These are phyloP conservation scores for Melanogaster broomeanus DNA, from an alignment of 768 basidiomycete species.

Conservation along the genomic window DNA sequence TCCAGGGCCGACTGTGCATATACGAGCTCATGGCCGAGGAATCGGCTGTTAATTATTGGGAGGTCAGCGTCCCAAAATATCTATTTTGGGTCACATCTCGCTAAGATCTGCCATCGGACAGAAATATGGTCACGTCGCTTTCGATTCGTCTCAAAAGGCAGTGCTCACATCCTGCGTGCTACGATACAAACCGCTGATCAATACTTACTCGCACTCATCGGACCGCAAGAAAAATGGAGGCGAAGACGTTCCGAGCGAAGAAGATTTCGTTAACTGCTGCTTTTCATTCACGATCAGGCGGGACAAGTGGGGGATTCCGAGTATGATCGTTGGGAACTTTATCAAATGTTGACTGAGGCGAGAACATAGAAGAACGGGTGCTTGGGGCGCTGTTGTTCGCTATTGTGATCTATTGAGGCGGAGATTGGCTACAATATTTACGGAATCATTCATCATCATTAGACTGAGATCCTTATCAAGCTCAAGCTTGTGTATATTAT, in stretches of 20 bases:
- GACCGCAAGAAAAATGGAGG: conserved; percentile 32
- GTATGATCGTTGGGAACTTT: conserved; percentile 90
- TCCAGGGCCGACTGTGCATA: conserved; percentile 86
- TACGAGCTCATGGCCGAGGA: conserved; percentile 99
- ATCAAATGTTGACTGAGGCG: conserved; percentile 55
- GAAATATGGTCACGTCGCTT: conserved; percentile 95
- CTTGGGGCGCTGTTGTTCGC: neutral
- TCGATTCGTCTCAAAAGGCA: conserved; percentile 89
- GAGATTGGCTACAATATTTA: conserved; percentile 12
- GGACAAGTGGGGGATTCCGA: conserved; percentile 85
- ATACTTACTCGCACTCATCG: conserved; percentile 32
- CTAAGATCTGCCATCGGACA: conserved; percentile 28
- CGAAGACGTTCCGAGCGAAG: conserved; percentile 48
- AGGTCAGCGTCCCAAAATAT: conserved; percentile 50
- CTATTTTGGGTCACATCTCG: neutral
- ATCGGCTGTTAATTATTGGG: conserved; percentile 96
- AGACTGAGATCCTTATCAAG: neutral
- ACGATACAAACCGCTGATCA: conserved; percentile 70
- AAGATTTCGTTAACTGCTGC: conserved; percentile 82
- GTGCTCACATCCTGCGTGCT: conserved; percentile 91
- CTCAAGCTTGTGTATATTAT: neutral
- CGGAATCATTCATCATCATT: conserved; percentile 1
- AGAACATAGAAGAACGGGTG: neutral
- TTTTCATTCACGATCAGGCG: conserved; percentile 89
- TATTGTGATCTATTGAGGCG: conserved; percentile 4